Percentiles rank a stretch among this genome's conserved stretches.
Conservation (phyloP, 78 protist genomes). For the Protostelium mycophagum region DNA sequence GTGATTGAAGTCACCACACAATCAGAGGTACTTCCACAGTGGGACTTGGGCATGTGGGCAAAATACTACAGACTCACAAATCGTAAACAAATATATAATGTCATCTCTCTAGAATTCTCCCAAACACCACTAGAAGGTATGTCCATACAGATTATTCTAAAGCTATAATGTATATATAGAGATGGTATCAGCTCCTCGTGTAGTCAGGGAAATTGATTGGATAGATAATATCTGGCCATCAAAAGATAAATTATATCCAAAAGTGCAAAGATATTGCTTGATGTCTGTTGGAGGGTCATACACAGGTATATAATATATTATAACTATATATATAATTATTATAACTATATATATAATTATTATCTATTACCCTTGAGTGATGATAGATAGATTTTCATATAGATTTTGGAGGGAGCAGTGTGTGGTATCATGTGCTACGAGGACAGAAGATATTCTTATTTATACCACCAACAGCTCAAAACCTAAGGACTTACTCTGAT, state of each 20-base stretch:
- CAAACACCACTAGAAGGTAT: not conserved
- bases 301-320: no score
- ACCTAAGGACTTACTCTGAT: constrained; percentile 1
- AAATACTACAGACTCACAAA: not conserved
- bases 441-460: constrained; percentile 18
- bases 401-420: constrained; percentile 20
- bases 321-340: no score
- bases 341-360: no score
- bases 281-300: not conserved
- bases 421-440: constrained; percentile 25
- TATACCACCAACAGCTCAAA: constrained; percentile 1
- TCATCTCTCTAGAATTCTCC: constrained; percentile 9
- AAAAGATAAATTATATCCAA: not conserved
- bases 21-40: not conserved
- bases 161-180: not conserved
- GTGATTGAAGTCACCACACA: not conserved
- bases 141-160: not conserved
- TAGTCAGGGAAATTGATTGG: constrained; percentile 19
- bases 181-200: not conserved
- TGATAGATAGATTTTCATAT: constrained; percentile 12
- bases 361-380: no score
- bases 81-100: not conserved
- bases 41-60: not conserved
- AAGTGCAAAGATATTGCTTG: constrained; percentile 5
- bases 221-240: constrained; percentile 13